Percentiles rank a stretch among this genome's conserved stretches.
phyloP scores from a whole-genome alignment of 371 early-diverging fungal genomes.

The Vairimorpha necatrix region DNA sequence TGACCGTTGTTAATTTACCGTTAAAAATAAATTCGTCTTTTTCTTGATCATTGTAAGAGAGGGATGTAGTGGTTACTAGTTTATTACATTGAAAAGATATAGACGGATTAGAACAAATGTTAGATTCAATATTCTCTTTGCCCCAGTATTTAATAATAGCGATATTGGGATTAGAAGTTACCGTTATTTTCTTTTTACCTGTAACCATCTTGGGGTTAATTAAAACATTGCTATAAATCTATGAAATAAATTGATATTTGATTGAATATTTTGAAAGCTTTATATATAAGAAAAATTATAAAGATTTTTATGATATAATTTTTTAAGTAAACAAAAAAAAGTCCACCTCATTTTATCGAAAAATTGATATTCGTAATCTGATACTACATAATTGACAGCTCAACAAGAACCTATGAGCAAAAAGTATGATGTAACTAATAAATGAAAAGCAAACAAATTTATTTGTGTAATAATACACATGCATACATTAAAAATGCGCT shows the following conservation, averaged over 20 bases:
- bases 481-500: no score
- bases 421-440: no score
- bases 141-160: constrained; percentile 98
- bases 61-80: constrained; percentile 82
- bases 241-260: no score
- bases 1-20: neutral
- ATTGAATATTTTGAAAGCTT: neutral
- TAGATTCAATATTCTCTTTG: constrained; percentile 74
- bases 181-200: neutral
- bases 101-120: constrained; percentile 88
- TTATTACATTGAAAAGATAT: constrained; percentile 87
- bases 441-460: no score
- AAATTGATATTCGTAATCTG: no score
- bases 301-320: neutral
- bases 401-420: no score
- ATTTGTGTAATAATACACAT: no score
- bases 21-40: constrained; percentile 23
- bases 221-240: no score
- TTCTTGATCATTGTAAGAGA: constrained; percentile 51
- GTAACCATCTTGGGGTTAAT: no score
- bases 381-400: no score
- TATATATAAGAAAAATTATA: neutral
- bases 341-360: neutral
- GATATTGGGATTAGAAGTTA: constrained; percentile 81
- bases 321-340: neutral